phyloP scores from a whole-genome alignment of 495 filamentous ascomycete species.

The Durotheca rogersii region DNA sequence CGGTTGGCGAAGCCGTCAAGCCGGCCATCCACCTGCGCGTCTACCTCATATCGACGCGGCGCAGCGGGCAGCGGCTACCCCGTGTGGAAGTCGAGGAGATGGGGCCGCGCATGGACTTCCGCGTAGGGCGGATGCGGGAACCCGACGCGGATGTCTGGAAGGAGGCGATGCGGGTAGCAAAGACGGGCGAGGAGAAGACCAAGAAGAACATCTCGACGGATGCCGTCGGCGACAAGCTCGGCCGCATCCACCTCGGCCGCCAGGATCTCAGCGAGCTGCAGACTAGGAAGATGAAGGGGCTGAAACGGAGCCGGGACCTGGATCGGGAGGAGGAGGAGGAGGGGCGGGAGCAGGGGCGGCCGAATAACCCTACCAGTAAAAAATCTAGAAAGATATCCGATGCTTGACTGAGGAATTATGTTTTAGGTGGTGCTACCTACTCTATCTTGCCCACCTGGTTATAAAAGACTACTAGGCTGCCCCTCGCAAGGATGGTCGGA shows the following conservation, averaged over 20 bases:
- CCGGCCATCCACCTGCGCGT: constrained; percentile 78
- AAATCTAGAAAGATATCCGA: no score
- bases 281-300: constrained; percentile 98
- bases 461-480: no score
- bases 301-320: constrained; percentile 74
- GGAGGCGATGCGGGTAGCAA: constrained; percentile 85
- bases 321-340: constrained; percentile 42
- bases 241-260: constrained; percentile 86
- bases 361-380: no score
- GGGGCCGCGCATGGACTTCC: constrained; percentile 93
- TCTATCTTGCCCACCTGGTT: no score
- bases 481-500: no score
- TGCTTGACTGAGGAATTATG: no score
- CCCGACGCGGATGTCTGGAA: constrained; percentile 77
- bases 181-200: constrained; percentile 67
- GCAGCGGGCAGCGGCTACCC: constrained; percentile 80
- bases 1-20: constrained; percentile 48
- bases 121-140: constrained; percentile 75
- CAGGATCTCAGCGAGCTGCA: constrained; percentile 86
- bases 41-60: constrained; percentile 81
- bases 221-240: constrained; percentile 91
- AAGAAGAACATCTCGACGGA: constrained; percentile 97
- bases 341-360: no score
- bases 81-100: constrained; percentile 93
- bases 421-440: no score